Evolutionary conservation across 2,329 filamentous ascomycete species (phyloP).

Genomic region (Salinomyces thailandicus): DNA sequence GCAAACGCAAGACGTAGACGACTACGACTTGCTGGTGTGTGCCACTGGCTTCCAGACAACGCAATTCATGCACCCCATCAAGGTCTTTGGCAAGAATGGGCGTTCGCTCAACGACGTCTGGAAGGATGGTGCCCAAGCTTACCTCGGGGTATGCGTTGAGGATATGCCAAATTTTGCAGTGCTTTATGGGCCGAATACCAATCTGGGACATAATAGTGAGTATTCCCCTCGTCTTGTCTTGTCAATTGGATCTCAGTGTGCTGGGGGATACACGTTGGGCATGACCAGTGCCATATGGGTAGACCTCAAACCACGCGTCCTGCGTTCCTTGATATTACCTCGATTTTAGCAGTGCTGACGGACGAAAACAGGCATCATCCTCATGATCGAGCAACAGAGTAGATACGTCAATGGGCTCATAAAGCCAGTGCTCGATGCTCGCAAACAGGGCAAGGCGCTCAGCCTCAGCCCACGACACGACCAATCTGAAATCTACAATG

Average conservation of each 20-base stretch:
- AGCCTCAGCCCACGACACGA: conserved; percentile 35
- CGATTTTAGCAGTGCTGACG: conserved; percentile 38
- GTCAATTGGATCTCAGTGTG: too few species aligned
- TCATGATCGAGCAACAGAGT: conserved; percentile 52
- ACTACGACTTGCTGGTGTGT: conserved; percentile 47
- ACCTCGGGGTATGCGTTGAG: conserved; percentile 42
- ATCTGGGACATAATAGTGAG: conserved; percentile 27
- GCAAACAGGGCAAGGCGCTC: conserved; percentile 31
- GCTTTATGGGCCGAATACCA: conserved; percentile 50
- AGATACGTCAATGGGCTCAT: conserved; percentile 45
- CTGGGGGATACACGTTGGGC: too few species aligned
- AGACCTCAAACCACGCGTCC: too few species aligned
- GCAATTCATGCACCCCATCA: conserved; percentile 49
- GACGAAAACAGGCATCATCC: conserved; percentile 37
- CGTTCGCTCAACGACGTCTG: conserved; percentile 42
- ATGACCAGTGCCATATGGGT: too few species aligned
- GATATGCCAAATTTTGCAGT: conserved; percentile 46
- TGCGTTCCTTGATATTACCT: conserved; percentile 12
- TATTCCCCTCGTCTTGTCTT: not conserved
- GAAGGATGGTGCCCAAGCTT: conserved; percentile 42
- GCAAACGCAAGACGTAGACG: conserved; percentile 15
- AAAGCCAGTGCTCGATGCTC: conserved; percentile 37
- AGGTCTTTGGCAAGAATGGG: conserved; percentile 38
- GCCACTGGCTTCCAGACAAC: conserved; percentile 51
- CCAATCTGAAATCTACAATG: conserved; percentile 36